Conservation (phyloP, 2,329 filamentous ascomycete genomes). For the Trichophyton simii region DNA sequence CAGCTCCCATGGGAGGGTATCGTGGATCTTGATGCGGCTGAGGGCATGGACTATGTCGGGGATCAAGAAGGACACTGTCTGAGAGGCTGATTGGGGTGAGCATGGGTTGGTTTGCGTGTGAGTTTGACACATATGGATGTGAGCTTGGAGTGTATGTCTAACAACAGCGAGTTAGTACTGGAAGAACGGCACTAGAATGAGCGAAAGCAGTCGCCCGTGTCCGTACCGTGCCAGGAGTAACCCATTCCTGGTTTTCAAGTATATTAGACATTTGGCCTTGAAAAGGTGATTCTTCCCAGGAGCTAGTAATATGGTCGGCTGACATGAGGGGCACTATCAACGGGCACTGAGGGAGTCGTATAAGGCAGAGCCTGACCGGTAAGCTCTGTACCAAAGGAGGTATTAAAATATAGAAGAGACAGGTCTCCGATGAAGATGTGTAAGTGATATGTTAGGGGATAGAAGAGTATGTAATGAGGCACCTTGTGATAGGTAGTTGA, state of each 20-base stretch:
- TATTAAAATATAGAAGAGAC: neutral
- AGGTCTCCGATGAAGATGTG: neutral
- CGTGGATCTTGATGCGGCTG: conserved; percentile 28
- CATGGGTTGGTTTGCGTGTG: conserved; percentile 20
- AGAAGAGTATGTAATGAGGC: neutral
- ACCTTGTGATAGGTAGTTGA: neutral
- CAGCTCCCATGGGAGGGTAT: conserved; percentile 20
- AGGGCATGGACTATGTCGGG: conserved; percentile 24
- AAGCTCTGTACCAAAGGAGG: neutral
- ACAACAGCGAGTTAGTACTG: conserved; percentile 4
- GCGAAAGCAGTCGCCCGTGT: neutral
- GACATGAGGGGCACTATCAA: conserved; percentile 5
- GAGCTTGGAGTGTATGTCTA: conserved; percentile 18
- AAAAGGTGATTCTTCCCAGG: conserved; percentile 11
- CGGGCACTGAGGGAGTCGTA: neutral
- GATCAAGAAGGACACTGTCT: conserved; percentile 22
- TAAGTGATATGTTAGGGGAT: neutral
- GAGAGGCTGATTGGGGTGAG: conserved; percentile 30
- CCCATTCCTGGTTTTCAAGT: conserved; percentile 10
- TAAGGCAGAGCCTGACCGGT: neutral
- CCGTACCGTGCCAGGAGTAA: conserved; percentile 12
- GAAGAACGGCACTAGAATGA: neutral
- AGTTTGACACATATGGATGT: conserved; percentile 24
- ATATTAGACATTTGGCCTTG: conserved; percentile 8
- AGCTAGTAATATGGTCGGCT: conserved; percentile 5